These are phyloP conservation scores for Ceratonia siliqua DNA, from an alignment of 306 rosid species.

Conservation along the genomic window DNA sequence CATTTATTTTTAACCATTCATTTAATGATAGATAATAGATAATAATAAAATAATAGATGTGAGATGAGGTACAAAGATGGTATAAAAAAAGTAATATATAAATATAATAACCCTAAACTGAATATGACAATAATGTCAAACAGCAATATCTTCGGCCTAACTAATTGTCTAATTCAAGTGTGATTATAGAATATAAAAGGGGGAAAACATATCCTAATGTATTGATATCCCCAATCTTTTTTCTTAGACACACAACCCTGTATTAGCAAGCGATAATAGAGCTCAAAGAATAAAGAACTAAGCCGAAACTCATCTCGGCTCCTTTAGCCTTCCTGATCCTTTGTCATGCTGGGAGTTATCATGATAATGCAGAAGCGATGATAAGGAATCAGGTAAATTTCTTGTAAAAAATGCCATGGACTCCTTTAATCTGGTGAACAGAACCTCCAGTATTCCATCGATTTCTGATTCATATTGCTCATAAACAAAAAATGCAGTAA, in stretches of 20 bases:
- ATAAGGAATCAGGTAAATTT: conserved; percentile 44
- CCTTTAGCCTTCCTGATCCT: conserved; percentile 28
- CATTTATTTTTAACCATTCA: too few species aligned
- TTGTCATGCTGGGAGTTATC: conserved; percentile 18
- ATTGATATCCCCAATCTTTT: conserved; percentile 7
- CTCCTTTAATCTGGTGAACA: conserved; percentile 37
- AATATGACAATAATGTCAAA: conserved; percentile 9
- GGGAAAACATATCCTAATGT: not conserved
- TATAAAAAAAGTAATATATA: too few species aligned
- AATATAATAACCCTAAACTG: too few species aligned
- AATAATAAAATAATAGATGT: too few species aligned
- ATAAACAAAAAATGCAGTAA: conserved; percentile 72
- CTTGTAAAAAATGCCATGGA: conserved; percentile 36
- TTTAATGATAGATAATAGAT: too few species aligned
- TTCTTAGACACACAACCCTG: not conserved
- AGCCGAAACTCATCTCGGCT: conserved; percentile 29
- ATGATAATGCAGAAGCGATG: conserved; percentile 31
- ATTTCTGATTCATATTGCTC: conserved; percentile 82
- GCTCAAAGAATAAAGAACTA: conserved; percentile 20
- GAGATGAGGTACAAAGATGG: too few species aligned
- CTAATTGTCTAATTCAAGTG: not conserved
- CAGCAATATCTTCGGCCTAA: conserved; percentile 24
- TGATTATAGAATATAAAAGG: conserved; percentile 1
- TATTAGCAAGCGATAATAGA: conserved; percentile 14
- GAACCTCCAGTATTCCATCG: conserved; percentile 48